A percentile compares a stretch with the other conserved stretches of the same genome.
Evolutionary conservation across 2,329 filamentous ascomycete genomes (phyloP).

Genomic region (Neocucurbitaria cava): DNA sequence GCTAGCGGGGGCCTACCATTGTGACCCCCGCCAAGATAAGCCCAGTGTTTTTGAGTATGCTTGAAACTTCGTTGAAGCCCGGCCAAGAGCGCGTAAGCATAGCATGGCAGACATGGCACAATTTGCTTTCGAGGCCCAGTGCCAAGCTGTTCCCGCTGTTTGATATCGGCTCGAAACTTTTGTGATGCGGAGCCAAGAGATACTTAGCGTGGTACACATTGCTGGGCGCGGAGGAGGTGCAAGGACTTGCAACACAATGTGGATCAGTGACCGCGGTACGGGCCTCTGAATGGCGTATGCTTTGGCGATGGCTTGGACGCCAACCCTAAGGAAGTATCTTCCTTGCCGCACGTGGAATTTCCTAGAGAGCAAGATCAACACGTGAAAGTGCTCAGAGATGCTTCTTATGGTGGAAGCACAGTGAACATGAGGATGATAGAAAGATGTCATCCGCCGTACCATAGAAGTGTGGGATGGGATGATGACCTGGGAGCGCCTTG

Average conservation of each 20-base stretch:
- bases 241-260: slow-evolving; percentile 13
- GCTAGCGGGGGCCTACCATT: slow-evolving; percentile 14
- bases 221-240: slow-evolving; percentile 16
- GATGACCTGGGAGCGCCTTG: neutral
- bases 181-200: slow-evolving; percentile 43
- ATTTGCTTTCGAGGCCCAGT: slow-evolving; percentile 11
- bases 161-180: slow-evolving; percentile 45
- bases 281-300: slow-evolving; percentile 12
- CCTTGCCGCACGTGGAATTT: neutral
- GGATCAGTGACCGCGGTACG: slow-evolving; percentile 24
- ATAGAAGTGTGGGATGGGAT: neutral
- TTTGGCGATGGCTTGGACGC: slow-evolving; percentile 5
- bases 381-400: neutral
- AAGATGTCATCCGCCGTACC: neutral
- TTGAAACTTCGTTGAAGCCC: slow-evolving; percentile 51
- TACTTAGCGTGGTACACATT: slow-evolving; percentile 25
- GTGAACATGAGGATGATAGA: neutral
- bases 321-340: neutral
- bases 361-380: neutral
- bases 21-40: slow-evolving; percentile 38
- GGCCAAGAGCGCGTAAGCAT: slow-evolving; percentile 41
- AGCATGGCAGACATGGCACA: slow-evolving; percentile 33
- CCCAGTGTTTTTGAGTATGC: slow-evolving; percentile 39
- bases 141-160: slow-evolving; percentile 40
- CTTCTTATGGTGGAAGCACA: neutral